Evolutionary conservation across 345 rosid species (phyloP).

Genomic region (Sapria himalayana): DNA sequence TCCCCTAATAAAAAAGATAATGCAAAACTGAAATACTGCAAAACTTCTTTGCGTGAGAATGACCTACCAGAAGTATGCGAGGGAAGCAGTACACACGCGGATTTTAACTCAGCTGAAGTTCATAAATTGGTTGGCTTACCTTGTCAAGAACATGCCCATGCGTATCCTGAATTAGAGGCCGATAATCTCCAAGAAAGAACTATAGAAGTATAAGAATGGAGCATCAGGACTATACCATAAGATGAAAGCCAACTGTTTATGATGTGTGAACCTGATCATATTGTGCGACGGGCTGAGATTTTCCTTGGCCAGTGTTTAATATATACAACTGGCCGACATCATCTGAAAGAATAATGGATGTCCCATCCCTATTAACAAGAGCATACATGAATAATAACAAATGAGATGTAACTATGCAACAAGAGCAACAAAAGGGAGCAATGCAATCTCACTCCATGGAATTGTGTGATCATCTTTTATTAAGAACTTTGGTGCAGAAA

Average conservation of each 20-base stretch:
- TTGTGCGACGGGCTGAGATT: conserved; percentile 80
- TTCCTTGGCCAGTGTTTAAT: conserved; percentile 93
- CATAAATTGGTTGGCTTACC: conserved; percentile 29
- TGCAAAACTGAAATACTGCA: too few relatives aligned
- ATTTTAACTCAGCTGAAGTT: too few relatives aligned
- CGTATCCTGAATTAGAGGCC: conserved; percentile 73
- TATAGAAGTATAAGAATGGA: conserved; percentile 14
- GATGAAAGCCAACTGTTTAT: background rate
- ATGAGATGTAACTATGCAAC: background rate
- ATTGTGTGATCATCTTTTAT: too few relatives aligned
- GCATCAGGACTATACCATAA: conserved; percentile 6
- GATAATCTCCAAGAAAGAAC: conserved; percentile 98
- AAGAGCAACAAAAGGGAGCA: too few relatives aligned
- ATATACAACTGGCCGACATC: conserved; percentile 91
- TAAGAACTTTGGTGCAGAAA: too few relatives aligned
- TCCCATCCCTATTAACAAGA: conserved; percentile 56
- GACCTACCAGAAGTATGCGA: too few relatives aligned
- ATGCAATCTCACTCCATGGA: too few relatives aligned
- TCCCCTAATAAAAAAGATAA: too few relatives aligned
- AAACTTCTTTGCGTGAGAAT: too few relatives aligned
- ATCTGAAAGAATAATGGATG: conserved; percentile 91
- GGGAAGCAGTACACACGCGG: too few relatives aligned
- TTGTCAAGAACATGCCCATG: conserved; percentile 79
- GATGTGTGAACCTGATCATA: conserved; percentile 64
- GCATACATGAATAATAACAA: conserved; percentile 4